These are phyloP conservation scores for Populus simonii DNA, from an alignment of 345 rosid genomes.

Conservation along the genomic window DNA sequence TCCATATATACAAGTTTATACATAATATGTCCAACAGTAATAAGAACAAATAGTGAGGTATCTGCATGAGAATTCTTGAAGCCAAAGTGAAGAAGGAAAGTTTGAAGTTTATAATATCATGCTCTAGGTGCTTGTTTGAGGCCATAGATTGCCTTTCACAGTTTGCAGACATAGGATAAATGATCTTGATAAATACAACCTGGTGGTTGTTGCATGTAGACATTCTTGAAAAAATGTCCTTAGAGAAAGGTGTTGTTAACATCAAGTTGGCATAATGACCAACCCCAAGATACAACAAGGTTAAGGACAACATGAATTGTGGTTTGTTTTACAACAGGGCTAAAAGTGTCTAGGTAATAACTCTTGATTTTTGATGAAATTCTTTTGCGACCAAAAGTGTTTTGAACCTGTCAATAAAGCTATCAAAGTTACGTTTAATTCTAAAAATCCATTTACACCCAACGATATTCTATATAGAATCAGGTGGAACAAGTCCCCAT, in stretches of 20 bases:
- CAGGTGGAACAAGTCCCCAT: neutral
- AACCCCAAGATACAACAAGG: neutral
- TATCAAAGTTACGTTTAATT: neutral
- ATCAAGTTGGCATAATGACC: neutral
- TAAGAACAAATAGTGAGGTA: neutral
- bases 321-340: neutral
- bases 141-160: neutral
- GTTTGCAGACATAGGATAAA: neutral
- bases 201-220: neutral
- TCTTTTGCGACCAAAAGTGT: neutral
- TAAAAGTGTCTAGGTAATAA: neutral
- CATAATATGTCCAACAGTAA: accelerated
- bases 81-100: too few species aligned
- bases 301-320: neutral
- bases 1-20: too few species aligned
- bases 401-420: neutral
- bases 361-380: neutral
- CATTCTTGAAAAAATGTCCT: accelerated
- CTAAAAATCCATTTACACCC: neutral
- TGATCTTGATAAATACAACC: neutral
- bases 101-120: neutral
- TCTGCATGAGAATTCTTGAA: too few species aligned
- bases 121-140: neutral
- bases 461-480: neutral
- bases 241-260: neutral